Evolutionary conservation across 2,329 filamentous ascomycete species (phyloP).

Genomic region (Fusarium multiceps): DNA sequence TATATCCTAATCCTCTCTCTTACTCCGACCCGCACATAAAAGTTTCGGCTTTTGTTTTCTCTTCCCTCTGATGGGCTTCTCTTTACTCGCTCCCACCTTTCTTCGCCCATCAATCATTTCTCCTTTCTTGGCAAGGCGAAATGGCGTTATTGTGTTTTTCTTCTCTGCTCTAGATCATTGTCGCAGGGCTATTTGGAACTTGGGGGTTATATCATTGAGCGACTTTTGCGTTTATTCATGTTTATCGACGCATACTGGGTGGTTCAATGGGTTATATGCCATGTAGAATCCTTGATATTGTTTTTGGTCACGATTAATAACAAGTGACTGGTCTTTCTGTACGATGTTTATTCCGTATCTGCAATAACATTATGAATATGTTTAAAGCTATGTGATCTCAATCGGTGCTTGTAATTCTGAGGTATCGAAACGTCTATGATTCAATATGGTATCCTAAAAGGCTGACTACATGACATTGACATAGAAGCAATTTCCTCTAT

Average conservation of each 20-base stretch:
- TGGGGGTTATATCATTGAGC: constrained; percentile 18
- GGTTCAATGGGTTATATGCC: constrained; percentile 8
- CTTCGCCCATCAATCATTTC: constrained; percentile 27
- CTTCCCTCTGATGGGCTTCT: constrained; percentile 17
- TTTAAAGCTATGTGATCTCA: not conserved
- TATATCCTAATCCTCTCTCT: constrained; percentile 1
- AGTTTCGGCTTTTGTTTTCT: constrained; percentile 20
- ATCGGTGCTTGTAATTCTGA: not conserved
- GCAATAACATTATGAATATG: constrained; percentile 20
- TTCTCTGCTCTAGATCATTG: not conserved
- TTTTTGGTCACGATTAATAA: constrained; percentile 28
- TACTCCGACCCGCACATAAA: constrained; percentile 15
- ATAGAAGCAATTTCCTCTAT: not conserved
- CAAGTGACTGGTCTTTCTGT: constrained; percentile 15
- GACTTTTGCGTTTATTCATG: constrained; percentile 19
- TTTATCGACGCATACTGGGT: constrained; percentile 4
- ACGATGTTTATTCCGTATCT: constrained; percentile 9
- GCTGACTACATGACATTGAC: not conserved
- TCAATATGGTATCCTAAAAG: constrained; percentile 2
- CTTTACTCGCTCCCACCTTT: not conserved
- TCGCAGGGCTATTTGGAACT: constrained; percentile 10
- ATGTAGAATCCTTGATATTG: constrained; percentile 23
- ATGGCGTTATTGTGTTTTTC: constrained; percentile 37
- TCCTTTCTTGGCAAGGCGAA: constrained; percentile 40
- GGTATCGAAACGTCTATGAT: not conserved